A percentile compares a stretch with the other conserved stretches of the same genome.
phyloP scores from a whole-genome alignment of 208 protist species.

The Angomonas deanei region DNA sequence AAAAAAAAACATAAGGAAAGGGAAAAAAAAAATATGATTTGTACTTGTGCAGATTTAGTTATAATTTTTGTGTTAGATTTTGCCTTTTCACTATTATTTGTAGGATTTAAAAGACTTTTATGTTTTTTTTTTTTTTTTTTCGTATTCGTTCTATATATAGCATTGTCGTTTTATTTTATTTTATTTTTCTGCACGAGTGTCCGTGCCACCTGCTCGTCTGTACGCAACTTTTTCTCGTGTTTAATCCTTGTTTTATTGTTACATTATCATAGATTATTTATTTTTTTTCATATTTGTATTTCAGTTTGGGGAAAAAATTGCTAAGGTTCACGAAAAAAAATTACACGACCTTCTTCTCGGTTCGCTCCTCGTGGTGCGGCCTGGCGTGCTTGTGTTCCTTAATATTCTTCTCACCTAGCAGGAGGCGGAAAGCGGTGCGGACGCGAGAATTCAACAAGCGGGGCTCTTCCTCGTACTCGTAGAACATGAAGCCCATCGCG shows the following conservation, averaged over 20 bases:
- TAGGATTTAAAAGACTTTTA: background rate
- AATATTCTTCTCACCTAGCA: slow-evolving; percentile 40
- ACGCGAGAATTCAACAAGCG: slow-evolving; percentile 49
- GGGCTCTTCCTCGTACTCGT: slow-evolving; percentile 76
- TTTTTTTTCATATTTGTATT: background rate
- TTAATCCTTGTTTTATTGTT: too few species aligned
- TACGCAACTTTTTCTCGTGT: too few species aligned
- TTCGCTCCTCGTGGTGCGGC: background rate
- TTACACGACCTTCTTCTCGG: background rate
- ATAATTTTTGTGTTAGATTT: background rate
- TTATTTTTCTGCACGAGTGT: background rate
- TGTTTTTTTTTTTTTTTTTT: background rate
- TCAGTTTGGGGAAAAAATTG: background rate
- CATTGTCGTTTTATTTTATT: background rate
- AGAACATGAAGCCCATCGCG: slow-evolving; percentile 70
- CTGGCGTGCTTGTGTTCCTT: background rate
- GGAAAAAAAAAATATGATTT: too few species aligned
- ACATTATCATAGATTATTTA: too few species aligned
- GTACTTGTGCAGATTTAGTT: too few species aligned
- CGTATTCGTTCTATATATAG: background rate
- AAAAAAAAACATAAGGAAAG: too few species aligned
- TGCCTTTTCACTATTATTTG: background rate
- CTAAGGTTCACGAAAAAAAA: slow-evolving; percentile 2
- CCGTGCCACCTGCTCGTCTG: too few species aligned
- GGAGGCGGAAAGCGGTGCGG: slow-evolving; percentile 34